phyloP scores from a whole-genome alignment of 2,329 filamentous ascomycete species.

The Trichoderma cornu-damae region DNA sequence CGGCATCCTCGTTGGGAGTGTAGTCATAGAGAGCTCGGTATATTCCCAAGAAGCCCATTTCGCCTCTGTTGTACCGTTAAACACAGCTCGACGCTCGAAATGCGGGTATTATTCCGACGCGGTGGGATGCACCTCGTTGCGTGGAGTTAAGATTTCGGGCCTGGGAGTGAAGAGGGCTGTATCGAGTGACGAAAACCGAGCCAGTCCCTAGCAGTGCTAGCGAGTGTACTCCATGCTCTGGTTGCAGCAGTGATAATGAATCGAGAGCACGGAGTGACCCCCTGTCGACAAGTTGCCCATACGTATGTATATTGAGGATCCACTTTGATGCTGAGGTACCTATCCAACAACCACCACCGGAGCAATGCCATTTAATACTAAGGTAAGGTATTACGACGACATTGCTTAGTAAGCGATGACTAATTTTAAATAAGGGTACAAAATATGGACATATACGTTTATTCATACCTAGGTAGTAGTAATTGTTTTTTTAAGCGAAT shows the following conservation, averaged over 20 bases:
- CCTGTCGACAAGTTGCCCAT: background rate
- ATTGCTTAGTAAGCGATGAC: background rate
- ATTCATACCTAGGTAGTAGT: no score
- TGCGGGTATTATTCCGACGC: constrained; percentile 19
- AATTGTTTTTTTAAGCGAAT: no score
- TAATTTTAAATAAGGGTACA: no score
- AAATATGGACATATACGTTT: no score
- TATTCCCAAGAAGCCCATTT: constrained; percentile 88
- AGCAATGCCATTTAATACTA: background rate
- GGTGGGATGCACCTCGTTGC: constrained; percentile 15
- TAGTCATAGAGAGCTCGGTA: constrained; percentile 93
- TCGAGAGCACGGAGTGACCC: constrained; percentile 7
- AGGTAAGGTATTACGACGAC: background rate
- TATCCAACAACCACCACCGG: background rate
- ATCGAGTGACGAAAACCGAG: constrained; percentile 6
- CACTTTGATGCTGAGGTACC: background rate
- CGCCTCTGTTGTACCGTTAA: constrained; percentile 25
- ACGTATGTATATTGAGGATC: background rate
- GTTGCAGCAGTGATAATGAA: background rate
- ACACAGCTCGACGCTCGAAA: constrained; percentile 20
- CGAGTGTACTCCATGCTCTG: constrained; percentile 8
- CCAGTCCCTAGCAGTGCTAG: constrained; percentile 15
- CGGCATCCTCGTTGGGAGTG: constrained; percentile 75
- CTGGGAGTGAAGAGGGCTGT: constrained; percentile 13
- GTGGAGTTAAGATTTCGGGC: background rate